Base-by-base conservation (phyloP, 73 alveolate genomes). In the Diophrys appendiculata region DNA sequence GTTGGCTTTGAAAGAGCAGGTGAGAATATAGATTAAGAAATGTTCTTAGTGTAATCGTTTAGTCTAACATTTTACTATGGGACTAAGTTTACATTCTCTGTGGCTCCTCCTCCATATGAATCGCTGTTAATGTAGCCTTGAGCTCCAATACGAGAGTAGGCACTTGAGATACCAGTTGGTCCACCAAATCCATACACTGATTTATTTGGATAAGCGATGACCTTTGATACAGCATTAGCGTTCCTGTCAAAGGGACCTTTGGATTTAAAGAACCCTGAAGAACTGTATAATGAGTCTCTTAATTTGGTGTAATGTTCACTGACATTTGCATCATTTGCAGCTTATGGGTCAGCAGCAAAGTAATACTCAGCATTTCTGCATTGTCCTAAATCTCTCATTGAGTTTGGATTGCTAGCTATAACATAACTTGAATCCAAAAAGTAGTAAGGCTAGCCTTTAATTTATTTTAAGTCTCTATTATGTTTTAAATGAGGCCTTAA, bases 341-440 rank as follows among this genome's bases (percentile, higher is more conserved):
- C 3, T 11, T 25, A 60, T 14, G 75, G 75, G 35, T 67, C 75
- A 31, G 75, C 75, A 29, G 23, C 54, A 3, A 67, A 25, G 1
- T 28, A 5, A 28, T 67, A 67, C 24, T 67, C 75, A 5, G 80
- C 78, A 56, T 82, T 82, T 27, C 87, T 76, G 30, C 53, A 78
- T 54, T 25, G 24, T 1, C 87, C 86, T 33, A 73, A 54, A 54
- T 83, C 91, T 33, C 86, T 69, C 87, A 83, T 76, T 0, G 91
- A 77, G 71, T 83, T 83, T 23, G 91, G 91, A 32, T 83, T 86
- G 71, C 83, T 68, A 2, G 91, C 87, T 14, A 75, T 54, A 24
- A 27, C 31, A 33, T 83, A 77, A 23, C 87, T 77, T 55, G 87
- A 73, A 34, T 83, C 80, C 52, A 73, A 68, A 32, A 83, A n/a